These are phyloP conservation scores for Mycena belliarum DNA, from an alignment of 768 basidiomycete species.

Conservation along the genomic window DNA sequence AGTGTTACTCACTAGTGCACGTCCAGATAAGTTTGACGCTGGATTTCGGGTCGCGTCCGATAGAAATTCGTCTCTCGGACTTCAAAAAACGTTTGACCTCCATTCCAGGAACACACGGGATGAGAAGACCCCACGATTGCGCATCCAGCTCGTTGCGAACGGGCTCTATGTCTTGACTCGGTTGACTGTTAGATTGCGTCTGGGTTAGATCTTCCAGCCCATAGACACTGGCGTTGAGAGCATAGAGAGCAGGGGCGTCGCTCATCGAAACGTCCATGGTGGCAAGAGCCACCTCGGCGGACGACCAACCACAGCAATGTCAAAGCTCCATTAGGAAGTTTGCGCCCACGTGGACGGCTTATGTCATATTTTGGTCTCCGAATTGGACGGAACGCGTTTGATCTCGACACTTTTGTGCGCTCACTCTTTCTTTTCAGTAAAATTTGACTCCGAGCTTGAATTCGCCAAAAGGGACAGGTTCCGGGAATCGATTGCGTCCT, in stretches of 20 bases:
- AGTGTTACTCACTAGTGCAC: conserved; percentile 5
- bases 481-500: no score
- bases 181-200: conserved; percentile 4
- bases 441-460: no score
- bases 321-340: conserved; percentile 12
- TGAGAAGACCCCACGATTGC: conserved; percentile 15
- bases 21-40: background rate
- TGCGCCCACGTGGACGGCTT: conserved; percentile 11
- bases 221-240: background rate
- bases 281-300: background rate
- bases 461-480: no score
- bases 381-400: background rate
- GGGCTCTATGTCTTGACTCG: background rate
- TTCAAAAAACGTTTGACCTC: conserved; percentile 1
- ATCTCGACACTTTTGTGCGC: background rate
- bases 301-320: background rate
- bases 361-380: background rate
- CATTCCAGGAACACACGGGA: background rate
- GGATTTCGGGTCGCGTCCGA: conserved; percentile 4
- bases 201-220: background rate
- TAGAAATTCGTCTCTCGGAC: background rate
- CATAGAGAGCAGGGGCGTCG: background rate
- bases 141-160: background rate
- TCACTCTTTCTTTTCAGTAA: background rate
- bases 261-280: conserved; percentile 11